Evolutionary conservation across 208 protist species (phyloP), one percentile per base, ranked within the genome.

Genomic region (Spironucleus salmonicida): DNA sequence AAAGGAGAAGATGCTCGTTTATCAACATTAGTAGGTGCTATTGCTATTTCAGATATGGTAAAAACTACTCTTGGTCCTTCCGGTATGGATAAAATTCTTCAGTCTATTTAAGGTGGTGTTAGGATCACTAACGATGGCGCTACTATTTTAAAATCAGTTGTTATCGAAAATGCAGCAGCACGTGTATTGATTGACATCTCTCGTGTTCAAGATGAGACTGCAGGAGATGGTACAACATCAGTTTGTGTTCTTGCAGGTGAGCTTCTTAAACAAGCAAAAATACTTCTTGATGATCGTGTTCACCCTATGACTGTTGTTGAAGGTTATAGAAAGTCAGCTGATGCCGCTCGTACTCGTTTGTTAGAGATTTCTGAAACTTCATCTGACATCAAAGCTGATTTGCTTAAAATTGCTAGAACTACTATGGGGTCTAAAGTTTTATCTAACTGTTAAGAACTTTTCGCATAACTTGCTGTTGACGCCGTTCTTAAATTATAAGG

Each of bases 111-210:
- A 1, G 68, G 78, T 23, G 85, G 84, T 23, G 87, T 98, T 0
- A 87, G 88, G 32, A 90, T 99, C 38, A 98, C 96, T 15, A 99
- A 99, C 82, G 96, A 99, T 83, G 96, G 96, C 76, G 96, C 96
- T 15, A 99, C 96, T 1, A 99, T 99, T 78, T 86, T 99, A 4
- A 98, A 97, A 82, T 90, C 87, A 15, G 86, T 99, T 34, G 87
- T 89, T 67, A 87, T 98, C 76, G 94, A 98, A 78, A 98, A 99
- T 80, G 92, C 96, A 19, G 93, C 95, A 7, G 95, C 93, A 40
- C 97, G 96, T 77, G 91, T 98, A 81, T 86, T 99, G 58, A 92
- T 98, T 80, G 83, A 79, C 80, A 66, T 80, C 11, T 64, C 75
- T 32, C 62, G 42, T 26, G 59, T 59, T 7, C 94, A 98, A 84